Base-by-base conservation (phyloP, 1,139 yeast species). In the Yamadazyma triangularis region DNA sequence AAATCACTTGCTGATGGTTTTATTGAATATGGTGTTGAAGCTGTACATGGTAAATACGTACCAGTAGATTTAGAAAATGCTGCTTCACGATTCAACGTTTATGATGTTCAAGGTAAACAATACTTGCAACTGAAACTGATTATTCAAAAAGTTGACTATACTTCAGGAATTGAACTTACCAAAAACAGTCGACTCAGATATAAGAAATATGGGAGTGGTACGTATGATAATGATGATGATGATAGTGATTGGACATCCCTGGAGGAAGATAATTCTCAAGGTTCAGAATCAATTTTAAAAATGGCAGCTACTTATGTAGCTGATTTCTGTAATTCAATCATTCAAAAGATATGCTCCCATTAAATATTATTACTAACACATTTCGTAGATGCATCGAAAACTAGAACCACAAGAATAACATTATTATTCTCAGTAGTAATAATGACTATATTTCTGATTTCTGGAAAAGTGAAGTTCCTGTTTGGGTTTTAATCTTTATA, bases 1-100 rank as follows among this genome's bases (percentile, higher is more conserved):
- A 52, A 52, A 20, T 49, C 70, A 3, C 40, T 74, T n/a, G 77
- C 73, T 0, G 54, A 53, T 2, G 57, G 53, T 1, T 47, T 78
- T 30, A 67, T 79, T 28, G 58, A 60, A 25, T 47, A 50, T 8
- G 84, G 85, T 1, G 77, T 72, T 1, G 48, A 53, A 8, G 63
- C 58, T 0, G 45, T 51, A 12, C 50, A 44, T 24, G 89, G 88
- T 0, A 53, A 55, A 33, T 78, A 54, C 45, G 68, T 77, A 8
- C 45, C 56, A 3, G 49, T 81, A 7, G 36, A 57, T 2, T 62
- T 59, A 4, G 48, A 57, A 0, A 73, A 73, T 25, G 44, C 72
- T 32, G 42, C 44, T 10, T 58, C 71, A 2, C 54, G 54, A 1
- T 67, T 41, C 41, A 54, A 55, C 25, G 60, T 76, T 3, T 53